Base-by-base conservation (phyloP, 148 eudicot species). In the Beta vulgaris region DNA sequence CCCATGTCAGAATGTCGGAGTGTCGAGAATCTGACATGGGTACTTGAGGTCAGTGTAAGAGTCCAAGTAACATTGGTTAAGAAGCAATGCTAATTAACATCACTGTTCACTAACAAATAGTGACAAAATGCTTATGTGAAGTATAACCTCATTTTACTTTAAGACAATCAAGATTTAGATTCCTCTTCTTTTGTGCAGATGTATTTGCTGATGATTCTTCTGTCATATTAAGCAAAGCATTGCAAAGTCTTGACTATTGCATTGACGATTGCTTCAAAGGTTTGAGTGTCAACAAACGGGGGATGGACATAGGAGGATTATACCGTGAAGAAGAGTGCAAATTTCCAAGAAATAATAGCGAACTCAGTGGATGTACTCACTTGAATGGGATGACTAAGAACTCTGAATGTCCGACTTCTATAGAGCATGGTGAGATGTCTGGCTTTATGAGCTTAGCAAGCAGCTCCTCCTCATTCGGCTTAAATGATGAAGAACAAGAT, bases 361-460 rank as follows among this genome's bases (percentile, higher is more conserved):
- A 62, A 26, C 57, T 64, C 43, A 80, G 64, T 44, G 87, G 74
- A 73, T 81, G 69, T 60, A 76, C 15, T 16, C 43, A 51, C 6
- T 35, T 60, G 25, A 64, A 81, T 63, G 80, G 73, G 32, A 44
- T 81, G 71, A 51, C 67, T 12, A 83, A 86, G 60, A 69, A 80
- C 61, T 80, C 76, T 1, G 84, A 82, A 51, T 81, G 78, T 34
- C 11, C 74, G 57, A 49, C 71, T 44, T 80, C 72, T 1, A 19
- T 66, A 15, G 88, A 81, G 58, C 28, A 74, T 37, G 78, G 80
- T 3, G 78, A 44, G 4, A 72, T 73, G 55, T 76, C 82, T 0
- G 79, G 83, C 63, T 80, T 55, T 18, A 78, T 65, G 80, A 84
- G 87, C 75, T 75, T 80, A 44, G 74, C 84, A 28, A 87, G 88